Percentiles rank a stretch among this genome's conserved stretches.
These are phyloP conservation scores for Asterionellopsis glacialis DNA, from an alignment of 108 stramenopile genomes.

Conservation along the genomic window DNA sequence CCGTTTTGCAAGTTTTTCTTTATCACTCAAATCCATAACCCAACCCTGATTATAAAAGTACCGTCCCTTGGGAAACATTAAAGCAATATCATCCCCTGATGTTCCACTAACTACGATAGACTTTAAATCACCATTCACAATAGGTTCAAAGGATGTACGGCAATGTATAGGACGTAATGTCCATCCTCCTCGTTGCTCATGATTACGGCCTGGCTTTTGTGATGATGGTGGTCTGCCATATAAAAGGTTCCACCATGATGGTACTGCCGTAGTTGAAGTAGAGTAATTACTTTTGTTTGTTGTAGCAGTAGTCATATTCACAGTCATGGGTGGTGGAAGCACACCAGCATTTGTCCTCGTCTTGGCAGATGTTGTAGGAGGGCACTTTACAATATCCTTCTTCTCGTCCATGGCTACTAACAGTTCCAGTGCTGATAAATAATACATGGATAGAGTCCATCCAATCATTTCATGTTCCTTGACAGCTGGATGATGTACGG, in stretches of 20 bases:
- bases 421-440: slow-evolving; percentile 48
- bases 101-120: slow-evolving; percentile 65
- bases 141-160: slow-evolving; percentile 82
- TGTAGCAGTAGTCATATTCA: not conserved
- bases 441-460: slow-evolving; percentile 68
- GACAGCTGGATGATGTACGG: slow-evolving; percentile 55
- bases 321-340: slow-evolving; percentile 1
- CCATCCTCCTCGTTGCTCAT: slow-evolving; percentile 48
- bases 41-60: slow-evolving; percentile 59
- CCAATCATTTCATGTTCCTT: slow-evolving; percentile 67
- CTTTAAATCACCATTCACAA: slow-evolving; percentile 38
- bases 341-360: too few relatives aligned
- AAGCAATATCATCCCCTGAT: slow-evolving; percentile 48
- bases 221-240: slow-evolving; percentile 6
- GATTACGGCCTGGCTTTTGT: too few relatives aligned
- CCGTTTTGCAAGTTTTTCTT: slow-evolving; percentile 48
- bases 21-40: slow-evolving; percentile 52
- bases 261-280: too few relatives aligned
- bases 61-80: slow-evolving; percentile 50
- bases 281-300: too few relatives aligned
- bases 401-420: slow-evolving; percentile 1
- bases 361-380: not conserved
- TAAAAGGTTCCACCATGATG: slow-evolving; percentile 7
- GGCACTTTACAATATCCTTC: not conserved
- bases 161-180: slow-evolving; percentile 60